phyloP scores from a whole-genome alignment of 2,329 filamentous ascomycete species.

The Aureobasidium pullulans region DNA sequence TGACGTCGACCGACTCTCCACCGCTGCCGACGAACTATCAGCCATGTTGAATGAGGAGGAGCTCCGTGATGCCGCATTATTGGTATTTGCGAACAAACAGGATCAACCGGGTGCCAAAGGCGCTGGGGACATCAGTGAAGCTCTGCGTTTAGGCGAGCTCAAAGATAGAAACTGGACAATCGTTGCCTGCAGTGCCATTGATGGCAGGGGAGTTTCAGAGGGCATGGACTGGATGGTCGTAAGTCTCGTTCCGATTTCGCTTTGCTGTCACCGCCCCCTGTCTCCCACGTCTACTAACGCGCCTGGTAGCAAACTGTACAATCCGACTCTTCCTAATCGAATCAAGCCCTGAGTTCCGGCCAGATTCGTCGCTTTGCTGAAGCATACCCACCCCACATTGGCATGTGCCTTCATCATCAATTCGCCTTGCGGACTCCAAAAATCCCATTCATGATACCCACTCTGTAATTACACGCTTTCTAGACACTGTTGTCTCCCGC shows the following conservation, averaged over 20 bases:
- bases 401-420: neutral
- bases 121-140: slow-evolving; percentile 93
- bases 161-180: slow-evolving; percentile 99
- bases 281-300: neutral
- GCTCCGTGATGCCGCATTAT: slow-evolving; percentile 78
- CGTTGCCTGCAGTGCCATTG: slow-evolving; percentile 92
- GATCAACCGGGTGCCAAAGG: slow-evolving; percentile 96
- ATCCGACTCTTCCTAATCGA: neutral
- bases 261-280: neutral
- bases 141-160: slow-evolving; percentile 79
- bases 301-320: slow-evolving; percentile 3
- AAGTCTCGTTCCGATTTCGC: slow-evolving; percentile 28
- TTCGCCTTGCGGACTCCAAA: neutral
- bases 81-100: slow-evolving; percentile 99
- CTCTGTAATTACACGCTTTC: neutral
- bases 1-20: slow-evolving; percentile 90
- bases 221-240: slow-evolving; percentile 99
- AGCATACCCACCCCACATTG: neutral
- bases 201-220: slow-evolving; percentile 88
- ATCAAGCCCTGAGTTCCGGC: neutral
- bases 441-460: neutral
- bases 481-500: neutral
- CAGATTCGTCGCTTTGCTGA: neutral
- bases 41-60: slow-evolving; percentile 98
- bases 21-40: slow-evolving; percentile 82